Percentiles rank a stretch among this genome's conserved stretches.
These are phyloP conservation scores for Botrytis sinoallii DNA, from an alignment of 2,329 filamentous ascomycete genomes.

Conservation along the genomic window DNA sequence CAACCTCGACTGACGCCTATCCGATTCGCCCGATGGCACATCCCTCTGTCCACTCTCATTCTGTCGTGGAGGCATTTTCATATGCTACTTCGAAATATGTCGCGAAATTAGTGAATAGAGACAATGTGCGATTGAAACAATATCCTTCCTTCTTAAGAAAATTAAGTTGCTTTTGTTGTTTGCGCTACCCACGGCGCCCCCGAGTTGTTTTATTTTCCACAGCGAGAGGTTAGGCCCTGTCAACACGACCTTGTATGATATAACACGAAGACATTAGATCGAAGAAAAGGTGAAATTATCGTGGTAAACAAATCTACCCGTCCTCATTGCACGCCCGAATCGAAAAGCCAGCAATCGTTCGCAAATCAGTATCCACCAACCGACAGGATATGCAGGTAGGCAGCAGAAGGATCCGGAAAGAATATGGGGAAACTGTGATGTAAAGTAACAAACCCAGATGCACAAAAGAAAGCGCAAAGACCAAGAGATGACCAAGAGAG, in stretches of 20 bases:
- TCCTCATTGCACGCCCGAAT: constrained; percentile 19
- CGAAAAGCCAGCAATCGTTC: constrained; percentile 24
- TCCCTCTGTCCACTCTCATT: constrained; percentile 20
- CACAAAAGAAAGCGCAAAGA: constrained; percentile 19
- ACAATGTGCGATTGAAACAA: constrained; percentile 13
- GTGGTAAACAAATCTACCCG: not conserved
- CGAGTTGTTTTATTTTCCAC: constrained; percentile 17
- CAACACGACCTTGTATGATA: constrained; percentile 31
- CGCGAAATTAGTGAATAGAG: constrained; percentile 20
- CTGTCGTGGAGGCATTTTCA: constrained; percentile 28
- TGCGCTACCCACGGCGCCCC: constrained; percentile 27
- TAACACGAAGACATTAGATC: constrained; percentile 31
- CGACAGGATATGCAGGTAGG: constrained; percentile 14
- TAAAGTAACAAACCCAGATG: constrained; percentile 19
- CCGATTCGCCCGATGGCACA: constrained; percentile 21
- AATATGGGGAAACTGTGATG: constrained; percentile 19
- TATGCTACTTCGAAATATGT: constrained; percentile 20
- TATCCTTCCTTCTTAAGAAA: constrained; percentile 12
- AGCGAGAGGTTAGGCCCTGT: constrained; percentile 22
- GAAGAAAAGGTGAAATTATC: constrained; percentile 24
- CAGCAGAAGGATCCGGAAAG: constrained; percentile 18
- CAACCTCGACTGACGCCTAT: constrained; percentile 28
- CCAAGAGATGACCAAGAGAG: constrained; percentile 30
- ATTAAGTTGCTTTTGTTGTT: constrained; percentile 24
- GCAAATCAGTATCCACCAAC: constrained; percentile 13